Conservation (phyloP, 2,329 filamentous ascomycete species). For the Claviceps sp. region DNA sequence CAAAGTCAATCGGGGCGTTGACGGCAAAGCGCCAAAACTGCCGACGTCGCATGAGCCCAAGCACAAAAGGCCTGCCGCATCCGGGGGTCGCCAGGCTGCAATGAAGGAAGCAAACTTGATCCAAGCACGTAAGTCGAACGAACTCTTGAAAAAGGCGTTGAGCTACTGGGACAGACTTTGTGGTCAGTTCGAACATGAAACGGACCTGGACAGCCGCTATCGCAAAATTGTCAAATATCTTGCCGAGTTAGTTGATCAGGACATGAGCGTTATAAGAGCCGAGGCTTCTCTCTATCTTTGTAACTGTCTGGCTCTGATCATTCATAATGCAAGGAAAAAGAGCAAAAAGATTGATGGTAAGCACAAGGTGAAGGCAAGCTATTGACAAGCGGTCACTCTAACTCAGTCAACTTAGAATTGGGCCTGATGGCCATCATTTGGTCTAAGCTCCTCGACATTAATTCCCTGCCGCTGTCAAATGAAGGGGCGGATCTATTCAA, state of each 20-base stretch:
- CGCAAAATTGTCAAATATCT: not conserved
- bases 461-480: not conserved
- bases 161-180: conserved; percentile 13
- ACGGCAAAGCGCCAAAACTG: not conserved
- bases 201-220: conserved; percentile 27
- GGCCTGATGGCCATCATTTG: not conserved
- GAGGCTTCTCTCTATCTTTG: conserved; percentile 19
- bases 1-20: not conserved
- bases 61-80: not conserved
- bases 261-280: not conserved
- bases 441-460: not conserved
- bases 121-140: conserved; percentile 18
- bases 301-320: conserved; percentile 13
- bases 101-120: conserved; percentile 19
- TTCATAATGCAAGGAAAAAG: not conserved
- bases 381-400: not conserved
- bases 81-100: conserved; percentile 24
- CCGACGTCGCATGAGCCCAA: not conserved
- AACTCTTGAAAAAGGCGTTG: conserved; percentile 1
- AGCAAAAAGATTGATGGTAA: not conserved
- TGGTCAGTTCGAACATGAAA: conserved; percentile 31
- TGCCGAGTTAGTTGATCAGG: not conserved
- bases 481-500: not conserved
- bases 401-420: not conserved
- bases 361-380: not conserved